phyloP scores from a whole-genome alignment of 1,139 yeast species.

The Yamadazyma dendronema region DNA sequence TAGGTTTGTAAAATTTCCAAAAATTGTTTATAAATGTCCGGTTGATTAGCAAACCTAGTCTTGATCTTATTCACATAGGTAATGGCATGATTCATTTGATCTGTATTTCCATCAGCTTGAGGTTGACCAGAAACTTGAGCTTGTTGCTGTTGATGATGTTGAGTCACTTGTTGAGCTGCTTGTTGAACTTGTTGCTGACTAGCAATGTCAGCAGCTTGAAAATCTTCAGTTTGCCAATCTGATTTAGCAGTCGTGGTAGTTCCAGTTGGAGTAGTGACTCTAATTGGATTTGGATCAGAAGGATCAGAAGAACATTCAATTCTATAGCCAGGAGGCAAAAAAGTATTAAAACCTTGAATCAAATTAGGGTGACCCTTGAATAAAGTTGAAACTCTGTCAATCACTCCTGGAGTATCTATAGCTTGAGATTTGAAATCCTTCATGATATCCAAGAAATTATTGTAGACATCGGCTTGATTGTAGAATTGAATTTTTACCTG shows the following conservation, averaged over 20 bases:
- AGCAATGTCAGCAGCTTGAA: conserved; percentile 15
- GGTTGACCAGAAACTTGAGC: conserved; percentile 18
- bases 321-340: conserved; percentile 93
- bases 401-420: conserved; percentile 97
- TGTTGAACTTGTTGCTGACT: conserved; percentile 10
- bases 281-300: conserved; percentile 85
- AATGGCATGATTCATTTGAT: conserved; percentile 89
- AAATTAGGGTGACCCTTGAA: conserved; percentile 91
- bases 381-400: conserved; percentile 86
- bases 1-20: conserved; percentile 93
- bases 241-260: conserved; percentile 66
- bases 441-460: conserved; percentile 95
- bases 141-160: conserved; percentile 9
- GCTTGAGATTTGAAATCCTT: conserved; percentile 95
- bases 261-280: conserved; percentile 95
- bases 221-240: conserved; percentile 27
- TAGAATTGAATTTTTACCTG: conserved; percentile 93
- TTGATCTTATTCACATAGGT: conserved; percentile 94
- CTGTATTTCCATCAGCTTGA: conserved; percentile 75
- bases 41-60: conserved; percentile 89
- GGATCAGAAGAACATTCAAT: conserved; percentile 92
- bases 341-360: conserved; percentile 96
- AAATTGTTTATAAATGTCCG: conserved; percentile 92
- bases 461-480: conserved; percentile 92
- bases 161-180: conserved; percentile 12